These are phyloP conservation scores for Pittosporum tobira DNA, from an alignment of 129 eudicot species.

Conservation along the genomic window DNA sequence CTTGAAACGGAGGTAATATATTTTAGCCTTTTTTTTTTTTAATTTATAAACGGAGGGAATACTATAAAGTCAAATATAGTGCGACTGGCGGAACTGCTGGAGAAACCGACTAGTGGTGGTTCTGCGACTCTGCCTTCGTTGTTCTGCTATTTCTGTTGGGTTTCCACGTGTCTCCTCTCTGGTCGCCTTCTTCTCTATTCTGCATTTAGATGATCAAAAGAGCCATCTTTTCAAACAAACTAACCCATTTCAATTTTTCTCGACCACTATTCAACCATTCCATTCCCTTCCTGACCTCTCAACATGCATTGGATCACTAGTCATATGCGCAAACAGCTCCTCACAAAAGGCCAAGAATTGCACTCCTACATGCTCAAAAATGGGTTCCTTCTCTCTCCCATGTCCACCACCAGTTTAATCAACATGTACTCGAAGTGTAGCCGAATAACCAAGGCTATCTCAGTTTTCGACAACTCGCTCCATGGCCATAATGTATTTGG, in stretches of 20 bases:
- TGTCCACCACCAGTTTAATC: conserved; percentile 65
- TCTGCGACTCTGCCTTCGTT: too few relatives aligned
- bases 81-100: too few relatives aligned
- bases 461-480: conserved; percentile 27
- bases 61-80: too few relatives aligned
- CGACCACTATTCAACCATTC: conserved; percentile 7
- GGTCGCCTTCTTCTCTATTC: too few relatives aligned
- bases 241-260: conserved; percentile 11
- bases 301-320: conserved; percentile 36
- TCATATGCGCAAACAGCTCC: conserved; percentile 35
- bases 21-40: too few relatives aligned
- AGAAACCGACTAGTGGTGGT: too few relatives aligned
- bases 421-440: conserved; percentile 84
- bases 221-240: background rate
- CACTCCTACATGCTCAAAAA: conserved; percentile 52
- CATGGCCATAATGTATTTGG: conserved; percentile 39
- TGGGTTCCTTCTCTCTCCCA: conserved; percentile 46
- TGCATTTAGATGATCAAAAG: conserved; percentile 8
- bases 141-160: too few relatives aligned
- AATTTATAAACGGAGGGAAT: too few relatives aligned
- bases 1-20: too few relatives aligned
- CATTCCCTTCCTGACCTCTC: conserved; percentile 18
- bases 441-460: conserved; percentile 35
- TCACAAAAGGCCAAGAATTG: conserved; percentile 39
- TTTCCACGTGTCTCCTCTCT: too few relatives aligned